Evolutionary conservation across 129 eudicot genomes (phyloP), one percentile per base, ranked within the genome.

Genomic region (Rutidosis leptorrhynchoides): DNA sequence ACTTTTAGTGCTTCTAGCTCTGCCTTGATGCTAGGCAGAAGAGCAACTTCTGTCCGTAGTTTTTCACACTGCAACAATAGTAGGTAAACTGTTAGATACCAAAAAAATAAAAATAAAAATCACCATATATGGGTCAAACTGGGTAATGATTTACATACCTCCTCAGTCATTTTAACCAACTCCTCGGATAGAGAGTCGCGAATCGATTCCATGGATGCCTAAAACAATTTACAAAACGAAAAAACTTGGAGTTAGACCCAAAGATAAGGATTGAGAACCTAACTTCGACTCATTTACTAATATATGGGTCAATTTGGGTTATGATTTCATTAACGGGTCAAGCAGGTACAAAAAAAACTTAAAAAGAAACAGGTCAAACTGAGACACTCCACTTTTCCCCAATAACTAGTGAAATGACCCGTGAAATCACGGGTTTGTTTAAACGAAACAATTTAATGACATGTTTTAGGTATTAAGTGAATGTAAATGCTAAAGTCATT

Each of bases 101-200:
- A 30, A 2, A 12, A 9, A 14, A 17, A 46, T 4, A 29, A 2
- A 69, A 33, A n/a, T n/a, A 16, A 11, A 8, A 14, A 6, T 42
- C 11, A 11, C 15, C 23, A 37, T 24, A 30, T 59, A n/a, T 7
- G n/a, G n/a, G n/a, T n/a, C n/a, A n/a, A n/a, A n/a, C n/a, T n/a
- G n/a, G n/a, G n/a, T n/a, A n/a, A n/a, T n/a, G n/a, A n/a, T n/a
- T n/a, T n/a, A n/a, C n/a, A 72, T 61, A 83, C 98, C 85, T 88
- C 80, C 58, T 75, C 82, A n/a, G 98, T 92, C 96, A 92, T 73
- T 78, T 88, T 92, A 70, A 92, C 96, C 74, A 92, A 78, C 85
- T 92, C 98, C 85, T 88, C 96, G 7, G 95, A 87, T 76, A 92
- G 95, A 48, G 98, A 88, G 68, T 92, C 91, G 26, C 98, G 87